These are phyloP conservation scores for Gastrolobium bilobum DNA, from an alignment of 306 rosid genomes.

Conservation along the genomic window DNA sequence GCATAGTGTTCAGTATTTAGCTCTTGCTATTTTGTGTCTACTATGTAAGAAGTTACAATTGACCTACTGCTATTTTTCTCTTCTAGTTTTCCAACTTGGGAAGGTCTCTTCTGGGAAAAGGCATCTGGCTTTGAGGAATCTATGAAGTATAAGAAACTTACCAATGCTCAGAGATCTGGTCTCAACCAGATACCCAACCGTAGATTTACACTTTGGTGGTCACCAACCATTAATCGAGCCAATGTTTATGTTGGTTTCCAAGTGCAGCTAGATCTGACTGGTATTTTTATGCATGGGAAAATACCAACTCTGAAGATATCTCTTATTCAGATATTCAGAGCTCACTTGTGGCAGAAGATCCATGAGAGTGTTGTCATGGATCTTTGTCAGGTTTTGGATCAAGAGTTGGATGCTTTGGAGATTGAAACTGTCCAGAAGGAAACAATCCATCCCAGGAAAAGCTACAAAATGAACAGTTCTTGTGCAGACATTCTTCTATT, in stretches of 20 bases:
- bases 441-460: constrained; percentile 98
- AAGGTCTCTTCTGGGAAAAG: constrained; percentile 99
- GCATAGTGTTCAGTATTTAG: neutral
- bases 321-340: constrained; percentile 95
- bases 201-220: constrained; percentile 99
- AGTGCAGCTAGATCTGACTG: constrained; percentile 98
- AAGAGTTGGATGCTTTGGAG: constrained; percentile 98
- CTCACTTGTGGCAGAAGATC: constrained; percentile 99
- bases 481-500: constrained; percentile 98
- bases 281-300: constrained; percentile 99
- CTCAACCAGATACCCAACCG: constrained; percentile 99
- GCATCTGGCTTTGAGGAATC: constrained; percentile 99
- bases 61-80: constrained; percentile 41
- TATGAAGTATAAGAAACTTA: constrained; percentile 98
- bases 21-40: constrained; percentile 13
- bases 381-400: constrained; percentile 99
- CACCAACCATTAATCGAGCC: constrained; percentile 98
- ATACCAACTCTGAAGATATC: constrained; percentile 98
- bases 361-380: constrained; percentile 99
- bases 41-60: constrained; percentile 6
- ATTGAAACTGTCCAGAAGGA: constrained; percentile 99
- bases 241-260: constrained; percentile 99
- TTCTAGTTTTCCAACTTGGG: constrained; percentile 94
- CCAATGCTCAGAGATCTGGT: constrained; percentile 99
- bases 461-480: constrained; percentile 99